These are phyloP conservation scores for Diaporthe sp. DNA, from an alignment of 2,329 filamentous ascomycete genomes.

Conservation along the genomic window DNA sequence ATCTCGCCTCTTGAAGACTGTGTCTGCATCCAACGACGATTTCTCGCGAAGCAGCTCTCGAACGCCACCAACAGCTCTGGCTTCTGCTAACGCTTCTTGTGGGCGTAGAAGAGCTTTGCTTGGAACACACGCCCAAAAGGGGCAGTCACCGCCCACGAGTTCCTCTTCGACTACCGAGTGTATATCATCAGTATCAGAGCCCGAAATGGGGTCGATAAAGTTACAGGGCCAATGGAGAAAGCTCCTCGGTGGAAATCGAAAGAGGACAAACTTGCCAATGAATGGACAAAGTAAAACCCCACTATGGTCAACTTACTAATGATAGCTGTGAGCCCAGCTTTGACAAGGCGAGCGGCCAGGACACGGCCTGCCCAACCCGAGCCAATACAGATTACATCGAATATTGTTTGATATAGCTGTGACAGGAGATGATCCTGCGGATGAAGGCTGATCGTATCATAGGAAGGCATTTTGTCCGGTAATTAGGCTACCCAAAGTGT, in stretches of 20 bases:
- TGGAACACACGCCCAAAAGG: constrained; percentile 7
- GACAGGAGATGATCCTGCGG: background rate
- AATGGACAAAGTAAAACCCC: too few species aligned
- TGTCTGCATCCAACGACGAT: background rate
- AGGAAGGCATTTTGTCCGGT: background rate
- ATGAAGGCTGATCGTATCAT: background rate
- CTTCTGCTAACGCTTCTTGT: background rate
- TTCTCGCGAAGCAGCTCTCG: background rate
- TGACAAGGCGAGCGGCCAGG: background rate
- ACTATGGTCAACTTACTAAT: background rate
- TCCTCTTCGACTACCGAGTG: background rate
- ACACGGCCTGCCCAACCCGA: background rate
- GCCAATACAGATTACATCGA: background rate
- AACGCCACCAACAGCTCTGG: background rate
- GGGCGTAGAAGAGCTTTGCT: constrained; percentile 2
- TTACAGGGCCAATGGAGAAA: background rate
- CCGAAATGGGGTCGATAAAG: background rate
- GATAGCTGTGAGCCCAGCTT: background rate
- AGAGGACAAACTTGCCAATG: background rate
- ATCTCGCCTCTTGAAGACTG: background rate
- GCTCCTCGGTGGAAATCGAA: background rate
- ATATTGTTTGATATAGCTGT: background rate
- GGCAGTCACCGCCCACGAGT: constrained; percentile 7
- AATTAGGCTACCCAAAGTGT: background rate
- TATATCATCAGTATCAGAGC: background rate